Percentiles rank a stretch among this genome's conserved stretches.
Evolutionary conservation across 2,329 filamentous ascomycete species (phyloP).

Genomic region (Passalora sequoiae): DNA sequence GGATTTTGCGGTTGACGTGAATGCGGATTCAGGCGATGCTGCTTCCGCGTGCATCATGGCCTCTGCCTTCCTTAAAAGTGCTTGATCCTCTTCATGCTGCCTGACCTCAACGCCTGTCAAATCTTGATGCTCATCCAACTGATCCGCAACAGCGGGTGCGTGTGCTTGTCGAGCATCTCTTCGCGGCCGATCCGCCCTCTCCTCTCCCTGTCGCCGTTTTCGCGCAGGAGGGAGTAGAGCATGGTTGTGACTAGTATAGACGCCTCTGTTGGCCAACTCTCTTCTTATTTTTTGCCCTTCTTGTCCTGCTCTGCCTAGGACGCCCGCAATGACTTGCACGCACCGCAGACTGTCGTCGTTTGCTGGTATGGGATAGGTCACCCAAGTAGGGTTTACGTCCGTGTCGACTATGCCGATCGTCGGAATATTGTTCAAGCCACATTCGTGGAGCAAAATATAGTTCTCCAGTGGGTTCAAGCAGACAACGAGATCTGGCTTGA

Average conservation of each 20-base stretch:
- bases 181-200: background rate
- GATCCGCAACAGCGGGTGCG: background rate
- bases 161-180: background rate
- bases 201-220: background rate
- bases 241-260: slow-evolving; percentile 47
- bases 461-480: slow-evolving; percentile 93
- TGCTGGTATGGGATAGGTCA: slow-evolving; percentile 92
- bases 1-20: background rate
- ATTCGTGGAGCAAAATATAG: slow-evolving; percentile 84
- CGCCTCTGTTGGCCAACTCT: slow-evolving; percentile 56
- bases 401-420: slow-evolving; percentile 95
- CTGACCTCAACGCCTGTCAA: slow-evolving; percentile 13
- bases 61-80: slow-evolving; percentile 3
- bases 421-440: slow-evolving; percentile 77
- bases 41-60: background rate
- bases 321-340: slow-evolving; percentile 74
- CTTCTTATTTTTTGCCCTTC: slow-evolving; percentile 65
- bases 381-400: slow-evolving; percentile 83
- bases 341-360: slow-evolving; percentile 94
- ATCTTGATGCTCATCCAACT: slow-evolving; percentile 12
- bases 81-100: slow-evolving; percentile 17
- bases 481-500: slow-evolving; percentile 86
- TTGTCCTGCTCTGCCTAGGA: slow-evolving; percentile 79
- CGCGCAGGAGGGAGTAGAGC: slow-evolving; percentile 24
- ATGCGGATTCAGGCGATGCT: background rate